Evolutionary conservation across 495 filamentous ascomycete species (phyloP).

Genomic region (Aspergillus leporis): DNA sequence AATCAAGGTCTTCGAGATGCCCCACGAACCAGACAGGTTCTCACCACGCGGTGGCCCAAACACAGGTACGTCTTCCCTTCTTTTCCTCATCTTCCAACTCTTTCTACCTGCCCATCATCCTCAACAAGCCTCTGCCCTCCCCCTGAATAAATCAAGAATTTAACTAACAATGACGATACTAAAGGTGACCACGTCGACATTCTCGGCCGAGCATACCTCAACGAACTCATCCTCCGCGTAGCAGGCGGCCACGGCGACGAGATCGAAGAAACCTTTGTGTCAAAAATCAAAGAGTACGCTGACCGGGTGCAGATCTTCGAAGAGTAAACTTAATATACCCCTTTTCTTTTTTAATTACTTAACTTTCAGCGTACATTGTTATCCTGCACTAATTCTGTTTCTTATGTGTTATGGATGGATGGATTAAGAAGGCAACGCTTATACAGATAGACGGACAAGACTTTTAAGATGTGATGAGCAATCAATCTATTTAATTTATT

Average conservation of each 20-base stretch:
- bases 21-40: conserved; percentile 91
- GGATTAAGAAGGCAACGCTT: background rate
- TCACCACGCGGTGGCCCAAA: conserved; percentile 90
- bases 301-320: conserved; percentile 77
- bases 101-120: too few species aligned
- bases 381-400: background rate
- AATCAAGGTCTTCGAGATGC: conserved; percentile 91
- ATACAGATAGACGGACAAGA: background rate
- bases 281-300: conserved; percentile 78
- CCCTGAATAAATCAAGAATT: background rate
- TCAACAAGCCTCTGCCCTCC: too few species aligned
- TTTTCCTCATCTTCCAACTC: background rate
- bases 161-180: conserved; percentile 6
- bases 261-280: conserved; percentile 75
- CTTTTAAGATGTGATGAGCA: background rate
- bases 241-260: conserved; percentile 83
- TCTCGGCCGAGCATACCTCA: conserved; percentile 81
- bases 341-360: conserved; percentile 3
- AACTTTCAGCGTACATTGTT: background rate
- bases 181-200: conserved; percentile 96
- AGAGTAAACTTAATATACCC: conserved; percentile 19
- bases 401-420: background rate
- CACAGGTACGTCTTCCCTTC: conserved; percentile 55
- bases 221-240: conserved; percentile 85
- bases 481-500: background rate